These are phyloP conservation scores for Saccharomyces pastorianus DNA, from an alignment of 1,139 yeast species.

Conservation along the genomic window DNA sequence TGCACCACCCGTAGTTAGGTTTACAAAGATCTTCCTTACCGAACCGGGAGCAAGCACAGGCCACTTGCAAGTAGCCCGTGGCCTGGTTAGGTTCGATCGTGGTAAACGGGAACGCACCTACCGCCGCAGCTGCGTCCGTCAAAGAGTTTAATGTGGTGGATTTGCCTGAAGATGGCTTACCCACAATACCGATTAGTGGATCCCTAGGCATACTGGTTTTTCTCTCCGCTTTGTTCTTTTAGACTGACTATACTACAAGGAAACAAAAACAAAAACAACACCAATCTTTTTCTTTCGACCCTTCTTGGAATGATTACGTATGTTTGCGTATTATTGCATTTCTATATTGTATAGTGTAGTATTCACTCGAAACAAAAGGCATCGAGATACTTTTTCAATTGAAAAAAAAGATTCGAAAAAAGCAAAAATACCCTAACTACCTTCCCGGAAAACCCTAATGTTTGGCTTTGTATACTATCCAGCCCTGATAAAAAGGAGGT, in stretches of 20 bases:
- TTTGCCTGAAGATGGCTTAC: conserved; percentile 93
- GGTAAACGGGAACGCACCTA: conserved; percentile 94
- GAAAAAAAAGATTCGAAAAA: neutral
- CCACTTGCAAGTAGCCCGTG: conserved; percentile 80
- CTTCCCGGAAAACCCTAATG: too few relatives aligned
- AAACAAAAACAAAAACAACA: neutral
- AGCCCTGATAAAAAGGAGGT: neutral
- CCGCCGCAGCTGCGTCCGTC: conserved; percentile 86
- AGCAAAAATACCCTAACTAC: too few relatives aligned
- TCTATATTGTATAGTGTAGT: neutral
- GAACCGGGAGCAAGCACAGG: conserved; percentile 79
- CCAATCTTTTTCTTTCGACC: neutral
- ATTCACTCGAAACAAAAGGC: neutral
- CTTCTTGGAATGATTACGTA: neutral
- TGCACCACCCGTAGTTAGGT: conserved; percentile 94
- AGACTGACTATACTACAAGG: neutral
- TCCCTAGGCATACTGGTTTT: conserved; percentile 54
- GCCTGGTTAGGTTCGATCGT: conserved; percentile 96
- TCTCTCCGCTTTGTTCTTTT: neutral
- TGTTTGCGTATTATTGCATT: neutral
- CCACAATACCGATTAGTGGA: conserved; percentile 89
- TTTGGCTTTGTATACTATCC: too few relatives aligned
- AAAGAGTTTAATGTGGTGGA: conserved; percentile 62
- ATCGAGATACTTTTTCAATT: neutral
- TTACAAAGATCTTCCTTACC: conserved; percentile 60